A percentile compares a stretch with the other conserved stretches of the same genome.
Conservation (phyloP, 352 stramenopile species). For the Globisporangium paroecandrum region DNA sequence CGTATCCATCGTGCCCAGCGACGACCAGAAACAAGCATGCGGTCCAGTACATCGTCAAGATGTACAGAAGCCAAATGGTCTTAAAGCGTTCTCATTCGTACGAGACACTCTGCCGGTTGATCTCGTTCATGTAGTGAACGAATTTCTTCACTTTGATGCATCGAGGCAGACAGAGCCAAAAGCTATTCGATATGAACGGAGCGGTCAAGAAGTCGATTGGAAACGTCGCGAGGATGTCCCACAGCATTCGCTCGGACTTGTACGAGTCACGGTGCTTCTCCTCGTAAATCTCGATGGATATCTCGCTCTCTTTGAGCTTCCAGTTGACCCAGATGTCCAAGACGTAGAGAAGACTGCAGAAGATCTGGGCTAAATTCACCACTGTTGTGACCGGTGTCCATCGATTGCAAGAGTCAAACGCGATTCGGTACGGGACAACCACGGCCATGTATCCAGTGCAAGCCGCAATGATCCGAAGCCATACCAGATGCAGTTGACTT, state of each 20-base stretch:
- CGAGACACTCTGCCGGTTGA: slow-evolving; percentile 33
- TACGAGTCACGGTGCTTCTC: slow-evolving; percentile 39
- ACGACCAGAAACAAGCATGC: slow-evolving; percentile 51
- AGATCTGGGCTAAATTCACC: slow-evolving; percentile 30
- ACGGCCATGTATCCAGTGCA: slow-evolving; percentile 41
- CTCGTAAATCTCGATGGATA: slow-evolving; percentile 56
- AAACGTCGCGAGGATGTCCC: slow-evolving; percentile 40
- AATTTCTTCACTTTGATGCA: slow-evolving; percentile 59
- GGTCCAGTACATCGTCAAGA: slow-evolving; percentile 56
- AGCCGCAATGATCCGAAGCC: slow-evolving; percentile 34
- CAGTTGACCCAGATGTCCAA: slow-evolving; percentile 59
- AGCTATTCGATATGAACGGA: slow-evolving; percentile 6
- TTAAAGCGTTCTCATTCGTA: slow-evolving; percentile 23
- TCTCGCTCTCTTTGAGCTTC: slow-evolving; percentile 34
- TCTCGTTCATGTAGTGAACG: slow-evolving; percentile 49
- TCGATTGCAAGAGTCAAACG: slow-evolving; percentile 35
- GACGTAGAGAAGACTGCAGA: slow-evolving; percentile 36
- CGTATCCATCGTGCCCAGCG: slow-evolving; percentile 36
- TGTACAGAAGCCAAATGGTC: slow-evolving; percentile 52
- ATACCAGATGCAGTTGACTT: slow-evolving; percentile 36
- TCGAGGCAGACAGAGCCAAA: slow-evolving; percentile 42
- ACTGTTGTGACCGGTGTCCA: slow-evolving; percentile 21
- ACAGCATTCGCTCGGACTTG: slow-evolving; percentile 35
- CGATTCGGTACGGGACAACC: slow-evolving; percentile 48
- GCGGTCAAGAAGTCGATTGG: slow-evolving; percentile 42